phyloP scores from a whole-genome alignment of 331 rosid species.

The Acacia pycnantha region DNA sequence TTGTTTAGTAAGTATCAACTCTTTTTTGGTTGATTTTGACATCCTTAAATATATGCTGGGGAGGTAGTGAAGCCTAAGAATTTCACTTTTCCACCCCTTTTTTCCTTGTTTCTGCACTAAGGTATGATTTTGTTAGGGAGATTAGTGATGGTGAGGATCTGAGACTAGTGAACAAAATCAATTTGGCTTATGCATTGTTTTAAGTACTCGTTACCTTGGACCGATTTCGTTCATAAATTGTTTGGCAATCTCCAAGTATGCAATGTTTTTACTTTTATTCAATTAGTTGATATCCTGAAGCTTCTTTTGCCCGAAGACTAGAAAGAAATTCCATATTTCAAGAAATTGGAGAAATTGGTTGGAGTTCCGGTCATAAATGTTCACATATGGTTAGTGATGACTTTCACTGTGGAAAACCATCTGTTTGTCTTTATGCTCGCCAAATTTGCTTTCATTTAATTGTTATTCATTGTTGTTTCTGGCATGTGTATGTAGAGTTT shows the following conservation, averaged over 20 bases:
- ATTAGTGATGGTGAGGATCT: background rate
- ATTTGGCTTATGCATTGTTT: background rate
- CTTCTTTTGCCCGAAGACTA: slow-evolving; percentile 82
- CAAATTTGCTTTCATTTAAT: background rate
- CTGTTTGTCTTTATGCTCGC: background rate
- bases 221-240: slow-evolving; percentile 7
- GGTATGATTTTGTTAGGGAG: background rate
- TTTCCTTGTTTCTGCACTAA: background rate
- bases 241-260: slow-evolving; percentile 1
- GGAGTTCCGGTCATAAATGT: slow-evolving; percentile 97
- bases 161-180: background rate
- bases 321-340: slow-evolving; percentile 90
- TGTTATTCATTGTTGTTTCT: slow-evolving; percentile 23
- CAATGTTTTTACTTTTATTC: slow-evolving; percentile 16
- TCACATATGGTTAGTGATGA: slow-evolving; percentile 79
- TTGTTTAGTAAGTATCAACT: background rate
- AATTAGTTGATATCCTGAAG: slow-evolving; percentile 88
- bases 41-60: background rate
- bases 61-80: background rate
- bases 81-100: background rate
- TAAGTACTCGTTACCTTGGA: background rate
- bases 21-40: background rate
- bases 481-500: background rate
- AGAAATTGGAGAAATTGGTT: slow-evolving; percentile 83
- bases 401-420: slow-evolving; percentile 20